These are phyloP conservation scores for Phytopythium delawarense DNA, from an alignment of 352 stramenopile genomes.

Conservation along the genomic window DNA sequence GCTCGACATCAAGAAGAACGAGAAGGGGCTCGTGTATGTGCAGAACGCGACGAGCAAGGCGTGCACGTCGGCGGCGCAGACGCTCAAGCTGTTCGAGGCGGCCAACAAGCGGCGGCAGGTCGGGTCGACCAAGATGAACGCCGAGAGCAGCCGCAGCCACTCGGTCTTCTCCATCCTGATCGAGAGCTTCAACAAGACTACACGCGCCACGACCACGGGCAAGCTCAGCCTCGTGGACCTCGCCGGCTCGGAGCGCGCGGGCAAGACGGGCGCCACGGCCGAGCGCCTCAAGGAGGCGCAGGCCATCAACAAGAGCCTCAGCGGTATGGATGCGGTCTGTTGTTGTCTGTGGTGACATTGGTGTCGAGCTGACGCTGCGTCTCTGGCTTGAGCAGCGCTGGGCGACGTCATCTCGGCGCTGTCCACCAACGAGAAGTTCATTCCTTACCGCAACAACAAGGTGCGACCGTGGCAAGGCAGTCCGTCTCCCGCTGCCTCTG, in stretches of 20 bases:
- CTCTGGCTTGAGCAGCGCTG: slow-evolving; percentile 36
- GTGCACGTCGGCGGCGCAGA: slow-evolving; percentile 63
- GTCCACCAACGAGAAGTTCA: slow-evolving; percentile 90
- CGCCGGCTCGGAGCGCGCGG: slow-evolving; percentile 82
- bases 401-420: slow-evolving; percentile 92
- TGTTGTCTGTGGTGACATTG: not conserved
- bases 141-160: slow-evolving; percentile 87
- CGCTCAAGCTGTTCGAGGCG: slow-evolving; percentile 80
- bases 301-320: slow-evolving; percentile 90
- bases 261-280: slow-evolving; percentile 83
- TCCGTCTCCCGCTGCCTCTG: too few species aligned
- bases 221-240: slow-evolving; percentile 89
- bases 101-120: slow-evolving; percentile 90
- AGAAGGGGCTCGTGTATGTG: slow-evolving; percentile 91
- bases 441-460: slow-evolving; percentile 93
- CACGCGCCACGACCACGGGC: slow-evolving; percentile 72
- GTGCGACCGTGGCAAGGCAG: slow-evolving; percentile 12
- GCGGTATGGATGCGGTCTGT: slow-evolving; percentile 26
- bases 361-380: not conserved
- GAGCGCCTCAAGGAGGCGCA: slow-evolving; percentile 86
- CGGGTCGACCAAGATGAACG: slow-evolving; percentile 92
- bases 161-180: slow-evolving; percentile 88
- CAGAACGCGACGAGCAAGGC: slow-evolving; percentile 82
- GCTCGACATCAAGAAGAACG: slow-evolving; percentile 93
- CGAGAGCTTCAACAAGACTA: slow-evolving; percentile 88